A percentile compares a stretch with the other conserved stretches of the same genome.
phyloP scores from a whole-genome alignment of 257 asterid genomes.

The Petrea volubilis region DNA sequence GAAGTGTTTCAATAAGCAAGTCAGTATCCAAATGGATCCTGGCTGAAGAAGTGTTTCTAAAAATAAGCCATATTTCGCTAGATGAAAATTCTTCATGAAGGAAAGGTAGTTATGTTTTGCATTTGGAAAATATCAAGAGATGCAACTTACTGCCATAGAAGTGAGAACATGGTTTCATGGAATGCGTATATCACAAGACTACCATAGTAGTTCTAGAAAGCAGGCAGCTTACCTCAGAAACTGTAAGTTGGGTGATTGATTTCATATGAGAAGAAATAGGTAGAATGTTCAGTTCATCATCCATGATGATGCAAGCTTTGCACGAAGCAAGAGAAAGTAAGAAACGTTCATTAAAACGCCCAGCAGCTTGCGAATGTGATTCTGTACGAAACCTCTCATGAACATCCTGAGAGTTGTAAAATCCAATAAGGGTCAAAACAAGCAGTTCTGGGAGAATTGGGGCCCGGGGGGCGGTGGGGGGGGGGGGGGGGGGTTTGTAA shows the following conservation, averaged over 20 bases:
- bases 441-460: not conserved
- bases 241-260: conserved; percentile 55
- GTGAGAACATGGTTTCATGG: conserved; percentile 12
- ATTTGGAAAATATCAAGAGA: not conserved
- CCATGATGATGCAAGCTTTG: conserved; percentile 94
- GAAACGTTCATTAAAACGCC: conserved; percentile 94
- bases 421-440: conserved; percentile 14
- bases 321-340: conserved; percentile 90
- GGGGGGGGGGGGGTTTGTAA: too few relatives aligned
- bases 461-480: too few relatives aligned
- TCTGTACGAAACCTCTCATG: conserved; percentile 94
- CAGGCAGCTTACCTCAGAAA: conserved; percentile 55
- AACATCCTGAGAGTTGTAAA: conserved; percentile 77
- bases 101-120: not conserved
- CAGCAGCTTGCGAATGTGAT: conserved; percentile 78
- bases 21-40: too few relatives aligned
- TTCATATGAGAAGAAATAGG: conserved; percentile 97
- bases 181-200: not conserved
- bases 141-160: not conserved
- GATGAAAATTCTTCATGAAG: not conserved
- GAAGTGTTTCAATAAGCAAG: not conserved
- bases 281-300: conserved; percentile 85
- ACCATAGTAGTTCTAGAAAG: conserved; percentile 12
- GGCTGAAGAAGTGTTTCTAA: not conserved
- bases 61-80: not conserved